Base-by-base conservation (phyloP, 257 asterid species). In the Salvia hispanica region DNA sequence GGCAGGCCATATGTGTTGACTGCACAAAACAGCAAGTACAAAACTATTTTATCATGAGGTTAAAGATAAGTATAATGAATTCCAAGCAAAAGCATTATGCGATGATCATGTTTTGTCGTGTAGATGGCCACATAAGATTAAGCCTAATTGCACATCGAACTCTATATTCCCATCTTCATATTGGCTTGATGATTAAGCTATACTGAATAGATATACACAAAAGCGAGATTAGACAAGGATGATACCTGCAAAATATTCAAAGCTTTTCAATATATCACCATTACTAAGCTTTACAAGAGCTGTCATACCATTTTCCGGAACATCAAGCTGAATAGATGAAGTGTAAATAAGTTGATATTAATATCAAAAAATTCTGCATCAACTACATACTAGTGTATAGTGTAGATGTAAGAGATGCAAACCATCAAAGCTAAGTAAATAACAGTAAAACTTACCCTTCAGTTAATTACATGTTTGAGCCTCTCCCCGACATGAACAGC, bases 1-100 rank as follows among this genome's bases (percentile, higher is more conserved):
- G 93, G 69, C 92, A 87, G 72, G 99, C 97, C 99, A 91, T 91
- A 72, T 94, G 97, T 6, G 97, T 91, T 15, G 99, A 91, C 97
- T 94, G 96, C 94, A 83, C 18, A 78, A 76, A 74, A 69, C 77
- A 68, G 70, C 59, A 74, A 71, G 28, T 25, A 56, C 18, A 7
- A 36, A 12, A 48, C 10, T 43, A 11, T 15, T 70, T 73, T 16
- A 71, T 53, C 62, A 63, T 40, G 71, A 60, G 46, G 45, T 53
- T 72, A 47, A 14, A 74, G 57, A 55, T 15, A 70, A 58, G 58
- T 43, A 58, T 15, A 52, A 4, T 12, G 25, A 45, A 71, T 37
- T 34, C 56, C 55, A 55, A 61, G 65, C 9, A 47, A 40, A 62
- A 57, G 40, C 25, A 34, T 36, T 12, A 42, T n/a, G 52, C 6